Evolutionary conservation across 2,329 filamentous ascomycete genomes (phyloP).

Genomic region (Aureobasidium uvarum): DNA sequence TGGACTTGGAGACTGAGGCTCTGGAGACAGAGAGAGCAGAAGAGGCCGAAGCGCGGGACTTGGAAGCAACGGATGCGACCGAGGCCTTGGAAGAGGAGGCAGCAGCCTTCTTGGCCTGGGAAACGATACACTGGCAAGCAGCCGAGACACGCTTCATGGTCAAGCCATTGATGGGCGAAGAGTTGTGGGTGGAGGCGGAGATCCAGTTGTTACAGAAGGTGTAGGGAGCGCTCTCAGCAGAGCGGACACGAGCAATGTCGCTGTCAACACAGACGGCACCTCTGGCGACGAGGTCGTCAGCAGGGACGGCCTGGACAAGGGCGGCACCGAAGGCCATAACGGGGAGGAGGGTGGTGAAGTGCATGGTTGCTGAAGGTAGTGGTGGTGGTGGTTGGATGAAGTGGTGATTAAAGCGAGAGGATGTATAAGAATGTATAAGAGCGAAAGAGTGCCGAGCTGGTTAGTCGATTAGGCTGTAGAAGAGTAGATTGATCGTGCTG

Average conservation of each 20-base stretch:
- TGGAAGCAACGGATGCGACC: background rate
- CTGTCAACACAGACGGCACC: constrained; percentile 22
- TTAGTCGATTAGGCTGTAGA: constrained; percentile 17
- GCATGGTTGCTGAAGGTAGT: constrained; percentile 30
- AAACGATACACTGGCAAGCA: constrained; percentile 26
- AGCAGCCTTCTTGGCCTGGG: constrained; percentile 23
- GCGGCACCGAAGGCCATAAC: constrained; percentile 29
- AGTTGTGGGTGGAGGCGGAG: constrained; percentile 7
- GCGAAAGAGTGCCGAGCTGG: constrained; percentile 8
- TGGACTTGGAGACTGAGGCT: constrained; percentile 21
- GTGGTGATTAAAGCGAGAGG: constrained; percentile 13
- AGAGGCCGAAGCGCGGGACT: constrained; percentile 5
- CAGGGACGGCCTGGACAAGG: constrained; percentile 17
- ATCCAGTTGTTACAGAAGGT: constrained; percentile 23
- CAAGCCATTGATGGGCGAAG: constrained; percentile 15
- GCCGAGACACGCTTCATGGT: constrained; percentile 27
- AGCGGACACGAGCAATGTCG: constrained; percentile 21
- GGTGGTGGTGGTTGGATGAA: constrained; percentile 12
- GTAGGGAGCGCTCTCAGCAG: constrained; percentile 6
- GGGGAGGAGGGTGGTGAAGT: constrained; percentile 32
- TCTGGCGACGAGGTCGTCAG: constrained; percentile 23
- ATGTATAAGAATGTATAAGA: constrained; percentile 22
- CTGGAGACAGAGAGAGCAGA: constrained; percentile 19
- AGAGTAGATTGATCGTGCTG: constrained; percentile 25
- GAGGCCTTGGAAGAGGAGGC: constrained; percentile 21